Conservation (phyloP, 495 filamentous ascomycete species). For the Darksidea phi region DNA sequence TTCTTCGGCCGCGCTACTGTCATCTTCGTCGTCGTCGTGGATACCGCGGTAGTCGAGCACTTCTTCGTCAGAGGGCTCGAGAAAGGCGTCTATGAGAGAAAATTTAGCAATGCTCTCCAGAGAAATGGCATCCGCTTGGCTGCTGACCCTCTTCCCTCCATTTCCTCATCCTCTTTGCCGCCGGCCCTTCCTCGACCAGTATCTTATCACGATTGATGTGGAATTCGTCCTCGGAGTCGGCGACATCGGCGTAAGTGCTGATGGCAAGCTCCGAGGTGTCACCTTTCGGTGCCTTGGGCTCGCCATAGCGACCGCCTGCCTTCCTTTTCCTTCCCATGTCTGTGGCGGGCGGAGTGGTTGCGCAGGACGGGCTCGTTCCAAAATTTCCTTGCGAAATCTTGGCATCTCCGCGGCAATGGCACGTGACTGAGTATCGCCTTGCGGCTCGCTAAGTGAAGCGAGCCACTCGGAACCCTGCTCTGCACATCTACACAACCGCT, state of each 20-base stretch:
- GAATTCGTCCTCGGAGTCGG: slow-evolving; percentile 91
- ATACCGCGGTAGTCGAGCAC: slow-evolving; percentile 60
- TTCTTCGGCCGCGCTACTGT: too few relatives aligned
- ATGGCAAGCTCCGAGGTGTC: slow-evolving; percentile 55
- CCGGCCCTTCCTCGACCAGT: slow-evolving; percentile 74
- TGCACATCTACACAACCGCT: too few relatives aligned
- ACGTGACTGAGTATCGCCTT: too few relatives aligned
- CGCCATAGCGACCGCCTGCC: slow-evolving; percentile 49
- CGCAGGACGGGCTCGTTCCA: not conserved
- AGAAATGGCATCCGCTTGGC: too few relatives aligned
- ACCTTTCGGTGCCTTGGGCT: slow-evolving; percentile 48
- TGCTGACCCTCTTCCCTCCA: slow-evolving; percentile 60
- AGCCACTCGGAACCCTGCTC: too few relatives aligned
- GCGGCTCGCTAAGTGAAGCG: too few relatives aligned
- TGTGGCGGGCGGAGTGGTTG: not conserved
- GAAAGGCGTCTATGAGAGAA: slow-evolving; percentile 50
- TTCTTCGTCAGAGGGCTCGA: slow-evolving; percentile 85
- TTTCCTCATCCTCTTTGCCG: slow-evolving; percentile 70
- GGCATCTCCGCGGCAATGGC: too few relatives aligned
- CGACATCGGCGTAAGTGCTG: slow-evolving; percentile 76
- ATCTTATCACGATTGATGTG: slow-evolving; percentile 79
- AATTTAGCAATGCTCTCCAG: too few relatives aligned
- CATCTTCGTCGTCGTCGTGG: slow-evolving; percentile 50
- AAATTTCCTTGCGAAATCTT: slow-evolving; percentile 18
- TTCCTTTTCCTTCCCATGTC: slow-evolving; percentile 82